phyloP scores from a whole-genome alignment of 306 rosid genomes.

The Corylus heterophylla region DNA sequence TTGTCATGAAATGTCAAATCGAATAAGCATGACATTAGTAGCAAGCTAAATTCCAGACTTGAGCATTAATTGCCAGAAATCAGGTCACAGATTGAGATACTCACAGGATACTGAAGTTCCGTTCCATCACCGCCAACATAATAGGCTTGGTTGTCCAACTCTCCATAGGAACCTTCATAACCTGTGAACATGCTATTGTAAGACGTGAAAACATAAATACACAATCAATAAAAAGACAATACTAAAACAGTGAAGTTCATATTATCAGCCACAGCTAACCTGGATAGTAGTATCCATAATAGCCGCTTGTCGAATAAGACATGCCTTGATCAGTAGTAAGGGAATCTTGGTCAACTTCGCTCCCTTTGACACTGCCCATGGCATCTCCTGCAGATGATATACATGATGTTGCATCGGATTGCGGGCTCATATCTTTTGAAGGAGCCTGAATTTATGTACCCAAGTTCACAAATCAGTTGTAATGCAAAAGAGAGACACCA shows the following conservation, averaged over 20 bases:
- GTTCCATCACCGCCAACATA: slow-evolving; percentile 54
- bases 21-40: neutral
- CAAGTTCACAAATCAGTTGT: slow-evolving; percentile 8
- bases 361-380: slow-evolving; percentile 44
- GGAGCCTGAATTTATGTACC: slow-evolving; percentile 41
- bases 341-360: slow-evolving; percentile 50
- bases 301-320: slow-evolving; percentile 39
- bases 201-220: slow-evolving; percentile 43
- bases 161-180: slow-evolving; percentile 61
- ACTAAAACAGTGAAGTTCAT: slow-evolving; percentile 15
- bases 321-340: slow-evolving; percentile 39
- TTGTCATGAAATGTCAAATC: neutral
- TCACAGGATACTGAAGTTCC: slow-evolving; percentile 73
- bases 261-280: slow-evolving; percentile 48
- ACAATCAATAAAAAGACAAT: slow-evolving; percentile 23
- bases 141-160: slow-evolving; percentile 63
- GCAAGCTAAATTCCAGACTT: neutral
- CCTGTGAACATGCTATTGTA: slow-evolving; percentile 65
- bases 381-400: slow-evolving; percentile 61
- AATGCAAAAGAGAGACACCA: neutral
- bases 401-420: slow-evolving; percentile 67
- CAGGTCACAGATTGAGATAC: slow-evolving; percentile 22
- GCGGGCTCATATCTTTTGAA: slow-evolving; percentile 54
- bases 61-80: neutral
- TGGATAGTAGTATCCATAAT: slow-evolving; percentile 72